A percentile compares a stretch with the other conserved stretches of the same genome.
Evolutionary conservation across 2,329 filamentous ascomycete species (phyloP).

Genomic region (Fragosphaeria purpurea): DNA sequence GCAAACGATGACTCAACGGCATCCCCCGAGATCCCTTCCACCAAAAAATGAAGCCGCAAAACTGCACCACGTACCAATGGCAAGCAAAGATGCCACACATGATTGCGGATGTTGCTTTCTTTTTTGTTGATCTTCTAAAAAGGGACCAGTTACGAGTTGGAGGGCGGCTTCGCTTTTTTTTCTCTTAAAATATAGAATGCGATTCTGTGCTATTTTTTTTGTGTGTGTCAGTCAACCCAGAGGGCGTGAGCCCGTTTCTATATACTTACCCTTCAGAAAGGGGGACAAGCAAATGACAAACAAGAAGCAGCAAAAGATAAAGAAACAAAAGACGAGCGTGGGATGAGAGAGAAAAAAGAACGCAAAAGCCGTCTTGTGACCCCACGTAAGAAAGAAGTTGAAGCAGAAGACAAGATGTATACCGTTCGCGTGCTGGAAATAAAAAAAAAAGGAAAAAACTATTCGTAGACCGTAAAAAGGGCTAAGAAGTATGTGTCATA

Average conservation of each 20-base stretch:
- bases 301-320: too few relatives aligned
- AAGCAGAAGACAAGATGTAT: conserved; percentile 2
- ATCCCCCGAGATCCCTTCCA: too few relatives aligned
- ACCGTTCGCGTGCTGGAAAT: too few relatives aligned
- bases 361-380: too few relatives aligned
- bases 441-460: too few relatives aligned
- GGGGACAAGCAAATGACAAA: neutral
- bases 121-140: neutral
- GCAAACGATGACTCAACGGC: conserved; percentile 11
- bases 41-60: conserved; percentile 9
- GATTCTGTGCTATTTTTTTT: neutral
- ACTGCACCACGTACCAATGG: conserved; percentile 58
- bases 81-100: conserved; percentile 99
- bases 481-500: conserved; percentile 2
- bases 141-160: neutral
- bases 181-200: neutral
- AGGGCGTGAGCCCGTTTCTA: neutral
- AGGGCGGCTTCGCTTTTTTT: neutral
- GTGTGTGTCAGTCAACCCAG: conserved; percentile 3
- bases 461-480: too few relatives aligned
- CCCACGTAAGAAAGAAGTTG: neutral
- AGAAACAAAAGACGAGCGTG: neutral
- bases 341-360: neutral
- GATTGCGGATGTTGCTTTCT: conserved; percentile 12
- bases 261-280: conserved; percentile 3